Conservation (phyloP, 108 stramenopile genomes). For the Pinguiococcus pyrenoidosus region DNA sequence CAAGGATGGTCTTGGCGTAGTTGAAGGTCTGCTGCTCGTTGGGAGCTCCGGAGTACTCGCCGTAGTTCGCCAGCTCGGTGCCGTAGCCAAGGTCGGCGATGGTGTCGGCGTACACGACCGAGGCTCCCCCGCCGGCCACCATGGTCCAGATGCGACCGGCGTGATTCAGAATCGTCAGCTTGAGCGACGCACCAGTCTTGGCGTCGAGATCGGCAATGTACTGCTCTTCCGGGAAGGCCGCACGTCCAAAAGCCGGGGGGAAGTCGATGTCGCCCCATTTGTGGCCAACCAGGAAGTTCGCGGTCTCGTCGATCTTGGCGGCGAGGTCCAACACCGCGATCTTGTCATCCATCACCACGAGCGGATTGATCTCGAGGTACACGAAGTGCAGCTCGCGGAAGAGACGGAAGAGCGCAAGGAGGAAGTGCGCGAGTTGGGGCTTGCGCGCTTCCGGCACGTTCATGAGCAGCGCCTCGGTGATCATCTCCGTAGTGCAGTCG, state of each 20-base stretch:
- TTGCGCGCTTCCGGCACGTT: slow-evolving; percentile 45
- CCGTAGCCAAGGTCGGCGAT: slow-evolving; percentile 67
- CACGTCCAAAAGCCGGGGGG: slow-evolving; percentile 44
- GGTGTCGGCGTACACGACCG: slow-evolving; percentile 82
- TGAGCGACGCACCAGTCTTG: slow-evolving; percentile 71
- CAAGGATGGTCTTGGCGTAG: slow-evolving; percentile 70
- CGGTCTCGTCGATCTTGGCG: slow-evolving; percentile 77
- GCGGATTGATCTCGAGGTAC: slow-evolving; percentile 77
- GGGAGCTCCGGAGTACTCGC: slow-evolving; percentile 79
- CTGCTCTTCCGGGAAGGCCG: slow-evolving; percentile 67
- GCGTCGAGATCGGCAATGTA: slow-evolving; percentile 65
- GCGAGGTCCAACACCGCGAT: slow-evolving; percentile 61
- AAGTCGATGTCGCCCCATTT: slow-evolving; percentile 69
- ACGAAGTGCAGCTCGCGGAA: slow-evolving; percentile 67
- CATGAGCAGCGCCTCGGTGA: slow-evolving; percentile 29
- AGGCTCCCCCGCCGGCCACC: slow-evolving; percentile 82
- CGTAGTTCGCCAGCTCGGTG: slow-evolving; percentile 75
- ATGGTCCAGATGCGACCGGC: slow-evolving; percentile 74
- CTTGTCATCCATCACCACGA: slow-evolving; percentile 48
- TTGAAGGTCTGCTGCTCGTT: slow-evolving; percentile 69
- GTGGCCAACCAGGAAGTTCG: slow-evolving; percentile 50
- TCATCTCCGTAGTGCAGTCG: slow-evolving; percentile 1
- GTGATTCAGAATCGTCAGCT: slow-evolving; percentile 75
- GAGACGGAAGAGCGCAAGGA: slow-evolving; percentile 49
- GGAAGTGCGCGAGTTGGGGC: slow-evolving; percentile 44